Base-by-base conservation (phyloP, 208 protist species). In the Crithidia thermophila region DNA sequence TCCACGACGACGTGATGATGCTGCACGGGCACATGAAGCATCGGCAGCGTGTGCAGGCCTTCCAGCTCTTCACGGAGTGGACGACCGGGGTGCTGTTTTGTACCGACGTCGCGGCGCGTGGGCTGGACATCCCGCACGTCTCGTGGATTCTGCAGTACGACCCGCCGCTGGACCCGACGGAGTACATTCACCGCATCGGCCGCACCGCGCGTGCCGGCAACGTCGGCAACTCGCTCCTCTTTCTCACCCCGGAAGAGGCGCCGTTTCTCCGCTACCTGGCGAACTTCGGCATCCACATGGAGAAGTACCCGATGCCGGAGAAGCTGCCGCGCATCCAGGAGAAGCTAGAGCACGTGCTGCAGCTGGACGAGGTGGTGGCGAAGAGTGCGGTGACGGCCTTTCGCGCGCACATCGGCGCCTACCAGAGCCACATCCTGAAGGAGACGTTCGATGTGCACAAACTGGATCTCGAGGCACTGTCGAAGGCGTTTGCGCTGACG, bases 91-190 rank as follows among this genome's bases (percentile, higher is more conserved):
- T 99, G 31, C 69, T 99, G 1, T 94, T 99, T 56, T 98, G 95
- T 66, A 99, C 98, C 10, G 98, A 94, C 57, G 90, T 97, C 11
- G 94, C 94, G 13, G 95, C 97, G 8, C 91, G 97, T 64, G 97
- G 97, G 23, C 77, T 99, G 30, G 98, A 99, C 77, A 94, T 99
- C 28, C 96, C 97, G 21, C 74, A 84, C 28, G 95, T 99, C 20
- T 85, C 96, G 68, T 98, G 95, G 95, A 99, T 99, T 80, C 77
- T 99, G 28, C 98, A 99, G 84, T 99, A 98, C 73, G 98, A 99
- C 76, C 96, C 98, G 13, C 98, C 98, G 36, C 80, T 93, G 11
- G 94, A 98, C 40, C 87, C 92, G 40, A 97, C 88, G 14, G 95
- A 98, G 78, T 99, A 99, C 75, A 88, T 99, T 30, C 98, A 99